Evolutionary conservation across 2,329 filamentous ascomycete species (phyloP), one percentile per base, ranked within the genome.

Genomic region (Sporothrix pseudoabietina): DNA sequence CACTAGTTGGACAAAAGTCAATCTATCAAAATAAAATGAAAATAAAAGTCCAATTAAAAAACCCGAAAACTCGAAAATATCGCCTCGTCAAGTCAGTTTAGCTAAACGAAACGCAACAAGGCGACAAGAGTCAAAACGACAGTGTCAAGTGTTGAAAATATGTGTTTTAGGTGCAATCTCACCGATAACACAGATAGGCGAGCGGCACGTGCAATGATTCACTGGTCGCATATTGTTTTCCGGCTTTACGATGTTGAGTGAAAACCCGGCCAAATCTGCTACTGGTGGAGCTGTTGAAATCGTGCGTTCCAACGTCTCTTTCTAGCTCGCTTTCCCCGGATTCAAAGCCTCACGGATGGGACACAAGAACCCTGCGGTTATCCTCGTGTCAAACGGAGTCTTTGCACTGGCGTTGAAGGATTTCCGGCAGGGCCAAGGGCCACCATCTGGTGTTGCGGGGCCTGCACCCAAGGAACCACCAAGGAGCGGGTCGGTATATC

Each of bases 401-500:
- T 49, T 19, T 19, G 14, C 44, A 14, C 19, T 49, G 44, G 44
- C 44, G 44, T 49, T 2, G 44, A 49, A 49, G 44, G 44, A 49
- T 49, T 49, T 49, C 44, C 44, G 44, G 44, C 52, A 55, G n/a
- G n/a, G 52, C 52, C 52, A 55, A 55, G 52, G 44, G 44, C 44
- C 44, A 47, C 44, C 44, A 16, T 47, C 44, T 14, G 44, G 44
- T 14, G 44, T 14, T 9, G 55, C 55, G 55, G 55, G 55, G 55
- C 55, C 30, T 35, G 55, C 54, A 22, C 49, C 41, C 41, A 49
- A 47, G 41, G 41, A 47, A 6, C 10, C 8, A 30, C 52, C 52
- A 7, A 55, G 30, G 55, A 35, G 55, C 55, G 55, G 55, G 55
- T 59, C 55, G 55, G 55, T 59, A 59, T 59, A 59, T 59, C 55